Conservation (phyloP, 139 green algal genomes). For the Mesotaenium endlicherianum region DNA sequence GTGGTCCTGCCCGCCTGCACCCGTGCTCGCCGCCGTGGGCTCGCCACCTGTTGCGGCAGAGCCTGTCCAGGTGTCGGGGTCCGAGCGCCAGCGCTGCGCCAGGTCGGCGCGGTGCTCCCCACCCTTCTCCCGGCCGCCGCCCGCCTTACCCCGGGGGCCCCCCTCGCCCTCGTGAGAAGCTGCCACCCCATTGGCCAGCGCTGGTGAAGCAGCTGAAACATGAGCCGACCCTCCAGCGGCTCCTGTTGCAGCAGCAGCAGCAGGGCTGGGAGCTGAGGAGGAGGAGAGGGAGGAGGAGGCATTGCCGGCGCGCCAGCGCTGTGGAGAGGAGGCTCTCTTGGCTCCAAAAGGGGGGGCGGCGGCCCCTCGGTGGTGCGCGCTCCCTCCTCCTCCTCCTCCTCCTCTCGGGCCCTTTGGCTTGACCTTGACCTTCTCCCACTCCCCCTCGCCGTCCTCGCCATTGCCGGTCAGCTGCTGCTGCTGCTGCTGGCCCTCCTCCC, state of each 20-base stretch:
- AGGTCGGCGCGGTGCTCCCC: not conserved
- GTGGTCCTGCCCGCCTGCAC: not conserved
- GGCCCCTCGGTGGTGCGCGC: not conserved
- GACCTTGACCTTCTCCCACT: slow-evolving; percentile 31
- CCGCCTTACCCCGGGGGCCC: not conserved
- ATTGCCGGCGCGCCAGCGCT: too few species aligned
- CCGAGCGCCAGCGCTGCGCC: not conserved
- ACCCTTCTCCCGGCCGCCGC: not conserved
- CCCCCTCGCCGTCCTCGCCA: not conserved
- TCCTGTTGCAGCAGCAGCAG: not conserved
- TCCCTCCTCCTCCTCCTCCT: not conserved
- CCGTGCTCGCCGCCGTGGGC: not conserved
- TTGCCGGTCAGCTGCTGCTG: not conserved
- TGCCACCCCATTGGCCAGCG: not conserved
- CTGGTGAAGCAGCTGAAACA: not conserved
- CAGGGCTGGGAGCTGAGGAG: too few species aligned
- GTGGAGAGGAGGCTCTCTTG: not conserved
- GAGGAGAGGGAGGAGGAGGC: too few species aligned
- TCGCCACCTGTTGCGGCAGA: not conserved
- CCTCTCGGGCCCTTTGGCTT: not conserved
- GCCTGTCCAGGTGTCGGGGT: not conserved
- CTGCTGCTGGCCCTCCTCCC: too few species aligned
- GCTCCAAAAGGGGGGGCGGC: not conserved
- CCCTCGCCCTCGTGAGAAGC: not conserved
- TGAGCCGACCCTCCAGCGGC: not conserved